These are phyloP conservation scores for Prunus yedoensis DNA, from an alignment of 331 rosid genomes.

Conservation along the genomic window DNA sequence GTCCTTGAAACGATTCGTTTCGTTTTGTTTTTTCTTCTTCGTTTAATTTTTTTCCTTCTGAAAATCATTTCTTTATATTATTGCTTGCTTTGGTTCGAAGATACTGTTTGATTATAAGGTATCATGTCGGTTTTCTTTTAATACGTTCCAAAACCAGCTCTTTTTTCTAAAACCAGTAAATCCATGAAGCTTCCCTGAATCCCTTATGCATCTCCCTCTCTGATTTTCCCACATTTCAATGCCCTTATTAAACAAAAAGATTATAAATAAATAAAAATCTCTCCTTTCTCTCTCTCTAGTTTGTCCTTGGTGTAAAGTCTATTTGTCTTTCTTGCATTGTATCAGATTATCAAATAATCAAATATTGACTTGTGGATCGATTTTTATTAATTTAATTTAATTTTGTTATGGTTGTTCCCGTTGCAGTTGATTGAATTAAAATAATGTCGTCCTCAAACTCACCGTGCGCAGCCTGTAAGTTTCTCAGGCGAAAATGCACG, in stretches of 20 bases:
- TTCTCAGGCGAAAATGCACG: slow-evolving; percentile 76
- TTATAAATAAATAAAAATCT: not conserved
- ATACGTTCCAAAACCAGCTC: not conserved
- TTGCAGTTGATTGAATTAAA: slow-evolving; percentile 24
- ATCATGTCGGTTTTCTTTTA: slow-evolving; percentile 36
- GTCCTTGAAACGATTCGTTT: slow-evolving; percentile 7
- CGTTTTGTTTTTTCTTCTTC: not conserved
- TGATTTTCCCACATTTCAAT: slow-evolving; percentile 48
- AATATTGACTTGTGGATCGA: slow-evolving; percentile 8
- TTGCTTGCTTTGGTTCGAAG: slow-evolving; percentile 19
- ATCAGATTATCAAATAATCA: slow-evolving; percentile 3
- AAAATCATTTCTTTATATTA: not conserved
- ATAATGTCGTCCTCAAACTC: slow-evolving; percentile 51
- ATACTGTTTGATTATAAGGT: slow-evolving; percentile 16
- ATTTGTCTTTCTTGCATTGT: slow-evolving; percentile 8
- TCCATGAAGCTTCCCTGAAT: slow-evolving; percentile 56
- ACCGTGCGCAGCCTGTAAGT: slow-evolving; percentile 97
- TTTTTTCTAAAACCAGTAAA: slow-evolving; percentile 31
- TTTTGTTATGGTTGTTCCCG: slow-evolving; percentile 1
- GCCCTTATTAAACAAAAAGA: slow-evolving; percentile 27
- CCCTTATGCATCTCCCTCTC: slow-evolving; percentile 26
- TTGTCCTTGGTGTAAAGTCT: slow-evolving; percentile 13
- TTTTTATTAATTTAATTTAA: not conserved
- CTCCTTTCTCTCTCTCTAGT: slow-evolving; percentile 8
- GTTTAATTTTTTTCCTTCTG: not conserved